These are phyloP conservation scores for Kuraishia capsulata DNA, from an alignment of 805 yeast species.

Conservation along the genomic window DNA sequence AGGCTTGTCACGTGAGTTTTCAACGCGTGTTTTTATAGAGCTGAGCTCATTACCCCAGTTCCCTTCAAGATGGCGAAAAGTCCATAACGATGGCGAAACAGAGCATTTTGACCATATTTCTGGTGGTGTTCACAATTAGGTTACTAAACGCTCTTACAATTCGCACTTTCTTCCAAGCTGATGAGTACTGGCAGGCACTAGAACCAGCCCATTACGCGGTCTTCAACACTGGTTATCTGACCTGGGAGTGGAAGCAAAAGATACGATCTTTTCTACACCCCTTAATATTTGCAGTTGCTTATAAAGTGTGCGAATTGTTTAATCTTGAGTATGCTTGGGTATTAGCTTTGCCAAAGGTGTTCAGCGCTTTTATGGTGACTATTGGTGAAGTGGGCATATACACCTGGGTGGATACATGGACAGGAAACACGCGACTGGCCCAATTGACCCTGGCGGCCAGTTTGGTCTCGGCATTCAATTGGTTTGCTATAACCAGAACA, in stretches of 20 bases:
- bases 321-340: constrained; percentile 31
- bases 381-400: constrained; percentile 59
- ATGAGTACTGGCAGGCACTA: constrained; percentile 86
- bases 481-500: constrained; percentile 73
- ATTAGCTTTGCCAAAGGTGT: constrained; percentile 48
- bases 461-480: constrained; percentile 65
- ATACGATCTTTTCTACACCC: constrained; percentile 80
- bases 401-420: constrained; percentile 24
- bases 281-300: constrained; percentile 45
- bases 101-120: too few species aligned
- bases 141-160: constrained; percentile 54
- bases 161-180: constrained; percentile 86
- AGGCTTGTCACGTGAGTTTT: too few species aligned
- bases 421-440: constrained; percentile 26
- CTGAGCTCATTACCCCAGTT: too few species aligned
- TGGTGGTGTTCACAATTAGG: constrained; percentile 30
- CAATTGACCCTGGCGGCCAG: constrained; percentile 38
- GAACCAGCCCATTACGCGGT: constrained; percentile 82
- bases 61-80: too few species aligned
- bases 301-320: constrained; percentile 22
- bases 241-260: constrained; percentile 91
- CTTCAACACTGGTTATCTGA: constrained; percentile 71
- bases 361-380: constrained; percentile 64
- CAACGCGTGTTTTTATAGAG: too few species aligned
- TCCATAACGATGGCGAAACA: too few species aligned